Evolutionary conservation across 1,284 basidiomycete genomes (phyloP), one percentile per base, ranked within the genome.

Genomic region (Sporisorium scitamineum): DNA sequence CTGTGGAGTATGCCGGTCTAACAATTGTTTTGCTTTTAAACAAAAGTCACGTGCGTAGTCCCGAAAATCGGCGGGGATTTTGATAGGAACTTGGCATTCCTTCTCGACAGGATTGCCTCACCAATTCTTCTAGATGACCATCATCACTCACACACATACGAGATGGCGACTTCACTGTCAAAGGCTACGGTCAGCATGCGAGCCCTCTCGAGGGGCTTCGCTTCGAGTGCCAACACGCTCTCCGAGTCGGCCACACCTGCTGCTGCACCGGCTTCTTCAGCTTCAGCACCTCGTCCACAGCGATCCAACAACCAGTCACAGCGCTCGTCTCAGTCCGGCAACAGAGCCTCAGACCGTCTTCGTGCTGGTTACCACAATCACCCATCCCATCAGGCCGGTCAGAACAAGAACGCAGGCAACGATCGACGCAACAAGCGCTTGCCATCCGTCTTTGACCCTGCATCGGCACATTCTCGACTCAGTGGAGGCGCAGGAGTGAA

Each of bases 391-490:
- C 24, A 51, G 27, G 14, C 22, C 20, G 39, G 50, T 10, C 48
- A 61, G 32, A 56, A 61, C 50, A 48, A 54, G 8, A 57, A 58
- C 16, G 50, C 32, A 8, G 55, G 59, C 41, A 50, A 59, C n/a
- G 69, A 66, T n/a, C 62, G 69, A 39, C 69, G 69, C 55, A 52
- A 52, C 63, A 65, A 62, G 48, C 63, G 69, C 8, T 32, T 71
- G 41, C 63, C 69, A 14, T 71, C 69, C 8, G 69, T 71, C 6
- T 66, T 71, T 29, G 69, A 71, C 24, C 52, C 51, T 2, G n/a
- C 62, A 16, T 62, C 69, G 4, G 50, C 51, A 5, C 53, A 41
- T 1, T 29, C 27, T 5, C 58, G 62, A 22, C 29, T 56, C 14
- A 45, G 26, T 27, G 27, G 55, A 16, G 55, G 42, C 7, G 16